Evolutionary conservation across 768 basidiomycete genomes (phyloP).

Genomic region (Rubroboletus satanas): DNA sequence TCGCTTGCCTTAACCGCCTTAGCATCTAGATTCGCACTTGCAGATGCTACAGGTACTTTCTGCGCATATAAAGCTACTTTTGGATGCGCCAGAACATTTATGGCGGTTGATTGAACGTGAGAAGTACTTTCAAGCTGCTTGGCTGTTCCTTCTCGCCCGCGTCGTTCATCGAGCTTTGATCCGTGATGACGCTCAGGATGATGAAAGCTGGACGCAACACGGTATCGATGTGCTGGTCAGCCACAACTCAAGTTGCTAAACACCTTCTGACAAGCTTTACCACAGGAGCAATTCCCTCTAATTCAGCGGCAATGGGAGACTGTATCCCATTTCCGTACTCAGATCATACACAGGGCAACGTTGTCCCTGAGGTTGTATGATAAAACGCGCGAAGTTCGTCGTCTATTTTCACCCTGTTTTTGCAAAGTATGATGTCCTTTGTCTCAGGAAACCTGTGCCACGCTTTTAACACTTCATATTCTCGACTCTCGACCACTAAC

Average conservation of each 20-base stretch:
- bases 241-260: background rate
- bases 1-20: background rate
- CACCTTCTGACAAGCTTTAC: background rate
- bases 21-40: slow-evolving; percentile 56
- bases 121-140: slow-evolving; percentile 77
- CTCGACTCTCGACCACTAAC: slow-evolving; percentile 78
- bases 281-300: slow-evolving; percentile 80
- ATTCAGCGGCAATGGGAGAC: slow-evolving; percentile 93
- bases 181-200: slow-evolving; percentile 60
- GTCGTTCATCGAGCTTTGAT: slow-evolving; percentile 78
- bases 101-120: slow-evolving; percentile 84
- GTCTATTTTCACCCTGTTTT: slow-evolving; percentile 9
- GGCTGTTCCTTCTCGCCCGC: slow-evolving; percentile 81
- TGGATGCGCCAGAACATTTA: slow-evolving; percentile 89
- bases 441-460: slow-evolving; percentile 66
- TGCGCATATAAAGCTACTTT: slow-evolving; percentile 85
- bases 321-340: slow-evolving; percentile 79
- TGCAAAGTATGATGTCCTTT: background rate
- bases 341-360: slow-evolving; percentile 87
- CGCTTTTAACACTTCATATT: slow-evolving; percentile 80
- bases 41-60: slow-evolving; percentile 70
- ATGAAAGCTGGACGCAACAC: slow-evolving; percentile 52
- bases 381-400: slow-evolving; percentile 50
- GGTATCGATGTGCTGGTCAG: slow-evolving; percentile 63
- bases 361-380: slow-evolving; percentile 65